Evolutionary conservation across 2,329 filamentous ascomycete species (phyloP), one percentile per base, ranked within the genome.

Genomic region (Paramyrothecium sp.): DNA sequence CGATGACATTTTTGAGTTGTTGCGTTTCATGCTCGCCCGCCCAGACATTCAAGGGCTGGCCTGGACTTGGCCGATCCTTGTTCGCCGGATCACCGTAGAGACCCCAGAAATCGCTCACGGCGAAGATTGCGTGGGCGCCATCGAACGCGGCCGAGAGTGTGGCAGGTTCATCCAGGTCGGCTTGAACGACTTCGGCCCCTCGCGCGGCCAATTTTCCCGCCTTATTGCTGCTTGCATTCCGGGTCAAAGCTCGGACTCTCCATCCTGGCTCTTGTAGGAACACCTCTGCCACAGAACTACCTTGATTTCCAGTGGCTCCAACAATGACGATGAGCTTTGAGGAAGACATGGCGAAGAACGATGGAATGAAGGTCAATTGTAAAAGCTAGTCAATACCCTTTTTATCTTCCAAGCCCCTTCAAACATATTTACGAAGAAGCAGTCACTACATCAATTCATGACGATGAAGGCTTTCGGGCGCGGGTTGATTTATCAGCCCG

Each of bases 301-400:
- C 65, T 49, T 67, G 64, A 47, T 71, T 75, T 52, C 76, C 79
- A 3, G 78, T 81, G 11, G 75, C 77, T 1, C 78, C 78, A 33
- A 81, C 69, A 5, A 81, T 69, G 13, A 71, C 71, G 48, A 81
- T 68, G 54, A 75, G 65, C 53, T 70, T 70, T 33, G 55, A 48
- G 1, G 57, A 5, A 7, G 38, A 44, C 51, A 53, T 53, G 11
- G 26, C 38, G 22, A 21, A n/a, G 47, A 22, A n/a, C n/a, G n/a
- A n/a, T n/a, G n/a, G n/a, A n/a, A n/a, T n/a, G n/a, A n/a, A n/a
- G n/a, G n/a, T n/a, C n/a, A n/a, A n/a, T n/a, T n/a, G n/a, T n/a
- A n/a, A n/a, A n/a, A n/a, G n/a, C n/a, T n/a, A n/a, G n/a, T n/a
- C n/a, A n/a, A n/a, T n/a, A n/a, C n/a, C n/a, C n/a, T n/a, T n/a